Base-by-base conservation (phyloP, 1,139 yeast species). In the Geotrichum cucujoidarum region DNA sequence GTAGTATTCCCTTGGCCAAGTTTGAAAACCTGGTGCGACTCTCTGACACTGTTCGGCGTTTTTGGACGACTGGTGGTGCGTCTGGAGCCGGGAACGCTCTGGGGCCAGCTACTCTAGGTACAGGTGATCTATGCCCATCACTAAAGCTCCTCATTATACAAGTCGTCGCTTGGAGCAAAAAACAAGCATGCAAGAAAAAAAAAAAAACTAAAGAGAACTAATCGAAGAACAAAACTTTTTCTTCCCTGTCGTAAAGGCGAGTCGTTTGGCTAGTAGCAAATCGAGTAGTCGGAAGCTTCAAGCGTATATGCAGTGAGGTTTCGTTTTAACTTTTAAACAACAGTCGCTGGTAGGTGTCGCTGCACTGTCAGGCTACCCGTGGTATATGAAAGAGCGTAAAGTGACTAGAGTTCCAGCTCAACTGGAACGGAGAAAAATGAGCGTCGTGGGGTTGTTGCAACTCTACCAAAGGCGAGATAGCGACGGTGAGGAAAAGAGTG, bases 61-160 rank as follows among this genome's bases (percentile, higher is more conserved):
- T 45, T 11, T 21, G 33, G 25, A 45, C 31, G 17, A 7, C 33
- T 33, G 39, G 21, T 10, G 43, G 32, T 11, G 14, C 27, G 27
- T 24, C 27, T 24, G 27, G 6, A 24, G n/a, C n/a, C n/a, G 27
- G 27, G 10, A 6, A 37, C 6, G 40, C 32, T 20, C 32, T 37
- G 3, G 40, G 32, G 27, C 27, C 27, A 24, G 10, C 27, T 24
- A 24, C 27, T 24, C 10, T 24, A 10, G 10, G 10, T 24, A 10
- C 6, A 24, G 27, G 10, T 10, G 27, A 24, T 10, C 27, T 24
- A 32, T 24, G 32, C 20, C 47, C 47, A 37, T 38, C 47, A 22
- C 47, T 35, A 24, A 37, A 44, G 16, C 47, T 34, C 25, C 47
- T 20, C 47, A 44, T 44, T 31, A 38, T 44, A 24, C 27, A 24